A percentile compares a stretch with the other conserved stretches of the same genome.
These are phyloP conservation scores for Fraxinus ornus DNA, from an alignment of 305 asterid species.

Conservation along the genomic window DNA sequence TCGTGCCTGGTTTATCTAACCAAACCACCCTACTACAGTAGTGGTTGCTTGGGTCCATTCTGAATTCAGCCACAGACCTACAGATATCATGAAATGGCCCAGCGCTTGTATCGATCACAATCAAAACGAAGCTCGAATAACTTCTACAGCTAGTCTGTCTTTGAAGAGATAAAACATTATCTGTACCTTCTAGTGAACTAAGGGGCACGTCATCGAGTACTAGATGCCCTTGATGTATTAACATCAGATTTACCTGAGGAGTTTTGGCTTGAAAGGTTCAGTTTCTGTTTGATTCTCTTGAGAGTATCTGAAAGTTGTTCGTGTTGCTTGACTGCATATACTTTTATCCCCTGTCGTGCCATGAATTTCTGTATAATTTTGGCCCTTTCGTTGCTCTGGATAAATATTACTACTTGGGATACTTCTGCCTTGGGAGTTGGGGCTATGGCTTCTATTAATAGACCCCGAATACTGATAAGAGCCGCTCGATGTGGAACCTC, in stretches of 20 bases:
- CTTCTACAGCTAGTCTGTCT: background rate
- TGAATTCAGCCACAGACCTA: constrained; percentile 43
- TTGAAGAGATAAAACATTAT: constrained; percentile 17
- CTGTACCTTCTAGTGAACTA: constrained; percentile 44
- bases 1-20: constrained; percentile 32
- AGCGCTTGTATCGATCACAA: constrained; percentile 35
- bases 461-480: constrained; percentile 25
- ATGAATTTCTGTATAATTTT: constrained; percentile 42
- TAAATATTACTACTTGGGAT: constrained; percentile 45
- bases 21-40: constrained; percentile 44
- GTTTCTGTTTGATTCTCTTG: constrained; percentile 31
- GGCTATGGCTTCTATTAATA: constrained; percentile 19
- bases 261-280: constrained; percentile 22
- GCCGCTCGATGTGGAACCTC: background rate
- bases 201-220: constrained; percentile 42
- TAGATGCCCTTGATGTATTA: constrained; percentile 30
- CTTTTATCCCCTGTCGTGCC: constrained; percentile 50
- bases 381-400: constrained; percentile 34
- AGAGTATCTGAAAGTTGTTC: constrained; percentile 35
- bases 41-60: constrained; percentile 35
- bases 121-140: constrained; percentile 24
- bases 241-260: constrained; percentile 32
- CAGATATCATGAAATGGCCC: constrained; percentile 34
- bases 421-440: constrained; percentile 30
- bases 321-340: constrained; percentile 39